These are phyloP conservation scores for Solanum paucissectum DNA, from an alignment of 257 asterid genomes.

Conservation along the genomic window DNA sequence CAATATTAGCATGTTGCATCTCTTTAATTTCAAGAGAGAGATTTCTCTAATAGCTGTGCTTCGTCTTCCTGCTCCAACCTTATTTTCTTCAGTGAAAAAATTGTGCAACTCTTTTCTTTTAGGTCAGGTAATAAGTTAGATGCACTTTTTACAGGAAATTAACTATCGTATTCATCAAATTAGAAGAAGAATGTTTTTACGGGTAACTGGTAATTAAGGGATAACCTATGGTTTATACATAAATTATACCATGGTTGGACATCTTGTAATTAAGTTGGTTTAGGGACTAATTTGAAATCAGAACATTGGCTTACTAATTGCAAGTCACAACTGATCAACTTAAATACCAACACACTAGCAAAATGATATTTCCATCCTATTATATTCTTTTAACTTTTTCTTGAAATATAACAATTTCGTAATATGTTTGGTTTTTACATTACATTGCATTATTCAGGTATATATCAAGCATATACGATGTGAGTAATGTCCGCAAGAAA, in stretches of 20 bases:
- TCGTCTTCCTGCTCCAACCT: conserved; percentile 94
- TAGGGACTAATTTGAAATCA: not conserved
- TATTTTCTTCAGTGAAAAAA: conserved; percentile 44
- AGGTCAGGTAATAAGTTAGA: not conserved
- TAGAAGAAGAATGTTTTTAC: not conserved
- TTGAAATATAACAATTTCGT: not conserved
- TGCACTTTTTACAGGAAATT: not conserved
- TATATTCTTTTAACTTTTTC: too few species aligned
- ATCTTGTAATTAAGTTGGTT: not conserved
- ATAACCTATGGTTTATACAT: not conserved
- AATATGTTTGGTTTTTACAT: not conserved
- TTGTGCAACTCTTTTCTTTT: not conserved
- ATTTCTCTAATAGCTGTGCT: conserved; percentile 96
- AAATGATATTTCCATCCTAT: not conserved
- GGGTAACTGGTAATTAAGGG: not conserved
- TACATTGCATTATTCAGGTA: not conserved
- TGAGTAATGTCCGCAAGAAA: too few species aligned
- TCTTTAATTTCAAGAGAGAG: conserved; percentile 85
- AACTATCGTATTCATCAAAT: not conserved
- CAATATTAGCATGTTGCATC: conserved; percentile 94
- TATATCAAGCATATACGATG: not conserved
- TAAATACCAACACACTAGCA: not conserved
- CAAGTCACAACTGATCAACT: not conserved
- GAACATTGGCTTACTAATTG: not conserved
- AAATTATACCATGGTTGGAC: not conserved